Conservation (phyloP, 495 filamentous ascomycete genomes). For the Penicillium riverlandense region DNA sequence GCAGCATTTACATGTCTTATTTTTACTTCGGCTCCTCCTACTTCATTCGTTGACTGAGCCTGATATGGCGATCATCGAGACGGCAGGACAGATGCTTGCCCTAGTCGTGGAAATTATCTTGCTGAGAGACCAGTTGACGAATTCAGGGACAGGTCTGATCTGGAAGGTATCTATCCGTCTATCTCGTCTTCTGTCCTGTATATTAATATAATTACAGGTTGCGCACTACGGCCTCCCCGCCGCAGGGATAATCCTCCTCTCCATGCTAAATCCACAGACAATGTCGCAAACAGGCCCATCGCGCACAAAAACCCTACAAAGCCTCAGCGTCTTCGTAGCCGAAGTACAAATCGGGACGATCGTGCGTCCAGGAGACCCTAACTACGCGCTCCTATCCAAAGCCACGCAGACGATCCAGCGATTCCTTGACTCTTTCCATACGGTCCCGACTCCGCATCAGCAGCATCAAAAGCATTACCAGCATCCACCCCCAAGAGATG, state of each 20-base stretch:
- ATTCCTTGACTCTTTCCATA: constrained; percentile 23
- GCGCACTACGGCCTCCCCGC: constrained; percentile 35
- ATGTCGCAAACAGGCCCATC: constrained; percentile 5
- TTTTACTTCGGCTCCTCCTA: constrained; percentile 25
- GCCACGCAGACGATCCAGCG: constrained; percentile 25
- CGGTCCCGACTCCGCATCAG: constrained; percentile 5
- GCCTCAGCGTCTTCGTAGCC: constrained; percentile 31
- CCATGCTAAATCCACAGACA: constrained; percentile 21
- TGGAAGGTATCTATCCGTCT: constrained; percentile 26
- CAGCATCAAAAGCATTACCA: no score
- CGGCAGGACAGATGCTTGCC: constrained; percentile 27
- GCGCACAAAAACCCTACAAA: constrained; percentile 21
- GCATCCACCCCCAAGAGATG: no score
- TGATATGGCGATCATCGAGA: constrained; percentile 20
- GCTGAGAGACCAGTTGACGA: constrained; percentile 29
- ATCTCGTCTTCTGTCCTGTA: background rate
- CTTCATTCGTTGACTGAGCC: constrained; percentile 26
- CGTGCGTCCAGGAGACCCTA: constrained; percentile 26
- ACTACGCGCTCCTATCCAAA: constrained; percentile 24
- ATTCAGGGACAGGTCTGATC: constrained; percentile 34
- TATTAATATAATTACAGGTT: constrained; percentile 12
- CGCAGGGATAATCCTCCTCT: constrained; percentile 31
- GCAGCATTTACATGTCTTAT: constrained; percentile 35
- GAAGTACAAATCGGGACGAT: constrained; percentile 30
- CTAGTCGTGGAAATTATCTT: constrained; percentile 31